phyloP scores from a whole-genome alignment of 805 yeast genomes.

The Ogataea paraovalis region DNA sequence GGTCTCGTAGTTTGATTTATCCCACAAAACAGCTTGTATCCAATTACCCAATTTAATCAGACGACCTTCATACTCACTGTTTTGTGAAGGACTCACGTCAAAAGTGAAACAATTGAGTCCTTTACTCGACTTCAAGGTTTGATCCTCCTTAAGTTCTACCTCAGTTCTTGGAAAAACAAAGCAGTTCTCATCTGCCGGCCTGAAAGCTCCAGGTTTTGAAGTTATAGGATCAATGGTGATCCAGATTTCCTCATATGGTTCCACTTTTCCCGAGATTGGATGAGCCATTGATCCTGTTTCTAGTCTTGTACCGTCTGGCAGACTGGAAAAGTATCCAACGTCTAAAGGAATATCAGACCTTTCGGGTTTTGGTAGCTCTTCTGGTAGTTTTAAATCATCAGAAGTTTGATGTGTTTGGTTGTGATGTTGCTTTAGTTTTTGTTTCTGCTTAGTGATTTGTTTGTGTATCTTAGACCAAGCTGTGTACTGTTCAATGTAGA shows the following conservation, averaged over 20 bases:
- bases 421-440: background rate
- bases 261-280: slow-evolving; percentile 37
- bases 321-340: slow-evolving; percentile 40
- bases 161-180: background rate
- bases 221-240: slow-evolving; percentile 40
- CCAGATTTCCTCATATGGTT: slow-evolving; percentile 54
- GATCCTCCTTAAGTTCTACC: background rate
- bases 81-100: slow-evolving; percentile 24
- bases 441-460: background rate
- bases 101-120: slow-evolving; percentile 14
- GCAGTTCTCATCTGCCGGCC: background rate
- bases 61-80: slow-evolving; percentile 35
- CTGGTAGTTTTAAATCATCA: background rate
- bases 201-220: slow-evolving; percentile 26
- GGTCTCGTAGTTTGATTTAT: slow-evolving; percentile 20
- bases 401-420: background rate
- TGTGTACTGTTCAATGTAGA: slow-evolving; percentile 26
- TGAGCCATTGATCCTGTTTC: slow-evolving; percentile 51
- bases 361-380: slow-evolving; percentile 5
- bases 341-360: slow-evolving; percentile 33
- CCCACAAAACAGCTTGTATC: slow-evolving; percentile 46
- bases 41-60: slow-evolving; percentile 47
- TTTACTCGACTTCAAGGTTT: slow-evolving; percentile 1
- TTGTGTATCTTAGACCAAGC: background rate
- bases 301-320: slow-evolving; percentile 38